Evolutionary conservation across 1,139 yeast species (phyloP), one percentile per base, ranked within the genome.

Genomic region (Hansenula sp.): DNA sequence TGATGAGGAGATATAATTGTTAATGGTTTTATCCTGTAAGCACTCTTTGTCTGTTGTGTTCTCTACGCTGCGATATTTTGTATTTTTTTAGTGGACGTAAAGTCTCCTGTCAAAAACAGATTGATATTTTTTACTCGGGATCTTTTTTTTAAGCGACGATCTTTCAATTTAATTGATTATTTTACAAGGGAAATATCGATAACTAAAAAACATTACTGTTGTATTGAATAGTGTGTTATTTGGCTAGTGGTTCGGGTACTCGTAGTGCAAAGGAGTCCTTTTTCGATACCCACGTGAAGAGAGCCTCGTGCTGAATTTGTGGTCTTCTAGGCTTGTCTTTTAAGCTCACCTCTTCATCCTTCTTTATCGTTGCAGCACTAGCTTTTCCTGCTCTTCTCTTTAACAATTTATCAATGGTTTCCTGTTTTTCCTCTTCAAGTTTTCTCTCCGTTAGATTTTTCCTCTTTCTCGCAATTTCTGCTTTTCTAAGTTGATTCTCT

Each of bases 341-440:
- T 58, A 69, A 13, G 64, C 65, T 33, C 4, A 25, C 51, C 57
- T 75, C 51, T 42, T 61, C 59, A 47, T 53, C 57, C 39, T 60
- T 47, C 64, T 75, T 51, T 69, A 61, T 62, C 8, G 57, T 65
- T 16, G 64, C 65, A 16, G 68, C 69, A 42, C 69, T 68, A 40
- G 68, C 73, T 48, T 83, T 66, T 27, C 73, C 74, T 31, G 96
- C 96, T 47, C 96, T 72, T 61, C 92, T 80, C 62, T 87, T 84
- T 48, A 92, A 69, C 44, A 92, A 67, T 58, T 86, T 87, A 60
- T 89, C 90, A 48, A 92, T 71, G 0, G 97, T 90, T 50, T 89
- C 97, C 54, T 82, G 77, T 60, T 92, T 92, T 61, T 92, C 98
- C 60, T 88, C 97, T 56, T 89, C 97, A 31, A 87, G 66, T 47